These are phyloP conservation scores for Sanghuangporus sanghuang DNA, from an alignment of 1,284 basidiomycete genomes.

Conservation along the genomic window DNA sequence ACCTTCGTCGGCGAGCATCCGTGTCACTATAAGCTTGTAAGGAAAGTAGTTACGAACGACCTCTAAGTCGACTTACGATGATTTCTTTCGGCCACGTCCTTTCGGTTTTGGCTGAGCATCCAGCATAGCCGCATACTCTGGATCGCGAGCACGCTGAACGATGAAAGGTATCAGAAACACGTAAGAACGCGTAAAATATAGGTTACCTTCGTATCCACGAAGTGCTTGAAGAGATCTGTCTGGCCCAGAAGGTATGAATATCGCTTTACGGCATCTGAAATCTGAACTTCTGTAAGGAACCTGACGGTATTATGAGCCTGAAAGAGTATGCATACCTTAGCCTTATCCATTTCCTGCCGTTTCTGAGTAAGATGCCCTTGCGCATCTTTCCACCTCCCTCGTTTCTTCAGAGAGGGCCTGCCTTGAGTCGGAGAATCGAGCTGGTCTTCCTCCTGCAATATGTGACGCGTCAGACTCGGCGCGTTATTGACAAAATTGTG, in stretches of 20 bases:
- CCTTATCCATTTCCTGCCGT: slow-evolving; percentile 78
- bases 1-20: slow-evolving; percentile 84
- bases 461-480: slow-evolving; percentile 3
- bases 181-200: background rate
- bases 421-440: slow-evolving; percentile 36
- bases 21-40: slow-evolving; percentile 45
- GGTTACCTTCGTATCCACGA: slow-evolving; percentile 86
- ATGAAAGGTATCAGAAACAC: slow-evolving; percentile 1
- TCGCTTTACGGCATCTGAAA: slow-evolving; percentile 90
- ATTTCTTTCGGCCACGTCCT: slow-evolving; percentile 77
- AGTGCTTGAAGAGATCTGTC: slow-evolving; percentile 94
- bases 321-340: slow-evolving; percentile 46
- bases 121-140: slow-evolving; percentile 88
- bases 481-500: slow-evolving; percentile 4
- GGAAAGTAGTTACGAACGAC: background rate
- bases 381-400: slow-evolving; percentile 61
- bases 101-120: slow-evolving; percentile 80
- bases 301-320: background rate
- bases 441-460: slow-evolving; percentile 24
- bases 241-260: slow-evolving; percentile 94
- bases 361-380: slow-evolving; percentile 64
- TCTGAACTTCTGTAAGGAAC: slow-evolving; percentile 37
- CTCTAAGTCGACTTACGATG: slow-evolving; percentile 44
- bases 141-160: slow-evolving; percentile 79
- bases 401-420: slow-evolving; percentile 41